Evolutionary conservation across 169 alveolate genomes (phyloP), one percentile per base, ranked within the genome.

Genomic region (Theileria equi): DNA sequence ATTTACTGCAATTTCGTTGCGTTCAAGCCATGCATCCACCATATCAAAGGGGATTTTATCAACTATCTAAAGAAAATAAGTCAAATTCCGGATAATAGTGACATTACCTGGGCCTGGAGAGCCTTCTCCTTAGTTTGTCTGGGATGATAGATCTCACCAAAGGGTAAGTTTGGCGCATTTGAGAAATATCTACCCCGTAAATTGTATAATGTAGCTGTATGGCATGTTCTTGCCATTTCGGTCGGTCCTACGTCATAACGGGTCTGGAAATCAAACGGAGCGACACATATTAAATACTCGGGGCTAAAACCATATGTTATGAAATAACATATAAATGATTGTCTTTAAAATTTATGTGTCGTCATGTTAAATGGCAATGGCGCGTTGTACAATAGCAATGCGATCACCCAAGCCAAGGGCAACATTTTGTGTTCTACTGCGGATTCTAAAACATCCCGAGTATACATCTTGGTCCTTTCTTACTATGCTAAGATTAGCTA

Each of bases 401-500:
- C 81, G 57, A 5, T 67, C 86, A 29, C 86, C 80, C 57, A 77
- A 50, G 38, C 81, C 63, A 29, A 54, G 11, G n/a, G 69, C 80
- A 17, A 59, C 68, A 13, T 26, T 35, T 71, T 86, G 90, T 10
- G 82, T 78, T 23, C 88, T 35, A 25, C 83, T 68, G 6, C 92
- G 49, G 21, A 86, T 81, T 52, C 87, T 55, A 41, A 86, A 73
- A 13, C 88, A 65, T 5, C 92, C 90, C 19, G 89, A 23, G 41
- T 71, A 73, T 8, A 63, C 61, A 10, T 82, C 81, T 29, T 86
- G 76, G 3, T 52, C 23, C 68, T 77, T 77, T 77, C 72, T 77
- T 19, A 73, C 87, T 13, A 86, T 55, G 34, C 96, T 90, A 19
- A 95, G 34, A 64, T 94, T 95, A 40, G 94, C 92, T 5, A 95